Evolutionary conservation across 768 basidiomycete species (phyloP), one percentile per base, ranked within the genome.

Genomic region (Peribolospora kevripleyi): DNA sequence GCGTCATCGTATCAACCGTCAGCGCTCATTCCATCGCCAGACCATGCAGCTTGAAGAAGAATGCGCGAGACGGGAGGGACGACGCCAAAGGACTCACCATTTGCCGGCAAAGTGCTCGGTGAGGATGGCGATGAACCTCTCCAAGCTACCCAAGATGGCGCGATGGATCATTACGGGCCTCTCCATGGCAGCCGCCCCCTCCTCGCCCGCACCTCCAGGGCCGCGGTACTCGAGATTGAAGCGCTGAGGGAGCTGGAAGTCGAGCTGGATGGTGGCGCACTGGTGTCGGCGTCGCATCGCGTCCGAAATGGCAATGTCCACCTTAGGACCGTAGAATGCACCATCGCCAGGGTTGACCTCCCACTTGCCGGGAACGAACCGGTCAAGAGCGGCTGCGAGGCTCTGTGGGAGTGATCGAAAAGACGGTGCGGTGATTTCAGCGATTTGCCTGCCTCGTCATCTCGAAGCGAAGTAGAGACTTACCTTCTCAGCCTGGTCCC

Each of bases 131-230:
- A 93, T 85, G 71, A 97, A 97, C 1, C 93, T 74, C 52, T 98
- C 93, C 40, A 98, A 65, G 64, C 81, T 84, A 41, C 93, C 93
- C 57, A 97, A 65, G 65, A 97, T 87, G 1, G 93, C 91, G 58
- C 93, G 82, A 68, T 97, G 93, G 60, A 98, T 93, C 72, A 98
- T 97, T 63, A 97, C 93, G 9, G 93, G 93, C 48, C 87, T 72
- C 50, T 78, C 58, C 3, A 42, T 42, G 43, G 51, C 60, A 6
- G 54, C 53, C 25, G 66, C 55, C 59, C 70, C 73, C n/a, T 75
- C 72, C 42, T 76, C 73, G 53, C 81, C 81, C 57, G 82, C 82
- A 37, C 80, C 74, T 1, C 79, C 74, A 6, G 54, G 54, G 14
- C 61, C 59, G 45, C 86, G 82, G 71, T 87, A 97, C 65, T 82